phyloP scores from a whole-genome alignment of 2,329 filamentous ascomycete species.

The Epichloe sylvatica region DNA sequence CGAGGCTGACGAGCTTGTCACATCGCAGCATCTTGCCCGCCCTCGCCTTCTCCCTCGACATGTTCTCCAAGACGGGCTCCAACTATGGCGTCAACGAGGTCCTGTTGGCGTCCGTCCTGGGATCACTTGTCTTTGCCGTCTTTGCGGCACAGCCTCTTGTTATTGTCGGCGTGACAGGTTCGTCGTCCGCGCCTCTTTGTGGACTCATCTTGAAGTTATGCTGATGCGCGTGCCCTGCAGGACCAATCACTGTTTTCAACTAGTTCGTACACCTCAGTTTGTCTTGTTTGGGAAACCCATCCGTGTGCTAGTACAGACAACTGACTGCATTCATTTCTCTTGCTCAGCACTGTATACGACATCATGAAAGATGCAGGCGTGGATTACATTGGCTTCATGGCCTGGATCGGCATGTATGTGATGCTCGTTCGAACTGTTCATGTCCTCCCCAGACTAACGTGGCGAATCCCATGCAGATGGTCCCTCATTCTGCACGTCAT shows the following conservation, averaged over 20 bases:
- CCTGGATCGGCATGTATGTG: slow-evolving; percentile 66
- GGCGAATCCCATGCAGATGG: slow-evolving; percentile 41
- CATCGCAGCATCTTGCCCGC: slow-evolving; percentile 68
- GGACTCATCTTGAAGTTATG: not conserved
- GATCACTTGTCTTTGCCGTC: slow-evolving; percentile 65
- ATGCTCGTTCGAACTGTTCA: not conserved
- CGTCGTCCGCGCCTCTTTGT: not conserved
- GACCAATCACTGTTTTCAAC: slow-evolving; percentile 88
- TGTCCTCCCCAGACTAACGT: too few relatives aligned
- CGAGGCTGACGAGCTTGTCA: not conserved
- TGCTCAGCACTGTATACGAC: slow-evolving; percentile 62
- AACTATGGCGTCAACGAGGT: slow-evolving; percentile 88
- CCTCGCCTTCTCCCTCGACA: slow-evolving; percentile 78
- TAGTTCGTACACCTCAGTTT: slow-evolving; percentile 37
- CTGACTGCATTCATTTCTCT: not conserved
- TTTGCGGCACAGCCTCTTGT: slow-evolving; percentile 74
- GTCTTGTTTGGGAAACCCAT: not conserved
- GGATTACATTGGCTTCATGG: slow-evolving; percentile 82
- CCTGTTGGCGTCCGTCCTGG: slow-evolving; percentile 71
- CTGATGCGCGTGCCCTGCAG: slow-evolving; percentile 18
- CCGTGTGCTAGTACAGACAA: too few relatives aligned
- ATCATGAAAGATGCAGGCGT: slow-evolving; percentile 67
- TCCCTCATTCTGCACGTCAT: slow-evolving; percentile 74
- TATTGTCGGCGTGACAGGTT: slow-evolving; percentile 77
- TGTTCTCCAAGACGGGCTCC: slow-evolving; percentile 77